Evolutionary conservation across 2,329 filamentous ascomycete genomes (phyloP).

Genomic region (Cladophialophora psammophila): DNA sequence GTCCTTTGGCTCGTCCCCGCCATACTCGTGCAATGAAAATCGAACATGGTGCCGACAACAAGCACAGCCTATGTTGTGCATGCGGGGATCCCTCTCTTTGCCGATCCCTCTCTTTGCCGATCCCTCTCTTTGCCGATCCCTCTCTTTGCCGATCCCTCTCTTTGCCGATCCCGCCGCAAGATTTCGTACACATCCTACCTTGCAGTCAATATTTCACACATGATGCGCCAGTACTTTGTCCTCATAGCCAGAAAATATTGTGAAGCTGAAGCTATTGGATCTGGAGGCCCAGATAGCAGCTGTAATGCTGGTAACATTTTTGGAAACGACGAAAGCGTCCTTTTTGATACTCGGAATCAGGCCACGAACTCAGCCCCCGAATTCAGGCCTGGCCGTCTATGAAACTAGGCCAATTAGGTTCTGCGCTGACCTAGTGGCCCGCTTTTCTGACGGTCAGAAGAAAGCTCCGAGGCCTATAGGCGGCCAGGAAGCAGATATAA

Average conservation of each 20-base stretch:
- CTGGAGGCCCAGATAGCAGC: background rate
- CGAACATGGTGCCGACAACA: background rate
- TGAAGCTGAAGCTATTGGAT: background rate
- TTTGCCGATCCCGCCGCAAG: constrained; percentile 1
- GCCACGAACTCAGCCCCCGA: background rate
- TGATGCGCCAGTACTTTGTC: background rate
- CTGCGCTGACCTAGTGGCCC: background rate
- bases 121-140: constrained; percentile 1
- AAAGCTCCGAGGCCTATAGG: background rate
- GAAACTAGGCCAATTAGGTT: background rate
- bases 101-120: constrained; percentile 7
- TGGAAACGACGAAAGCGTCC: background rate
- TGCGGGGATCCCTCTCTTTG: constrained; percentile 5
- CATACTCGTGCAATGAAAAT: background rate
- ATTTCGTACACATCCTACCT: background rate
- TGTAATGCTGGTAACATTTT: background rate
- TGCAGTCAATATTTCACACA: background rate
- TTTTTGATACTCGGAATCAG: background rate
- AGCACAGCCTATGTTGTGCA: background rate
- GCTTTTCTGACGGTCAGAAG: constrained; percentile 26
- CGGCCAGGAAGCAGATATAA: background rate
- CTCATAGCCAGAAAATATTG: background rate
- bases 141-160: constrained; percentile 3
- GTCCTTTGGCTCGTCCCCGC: background rate
- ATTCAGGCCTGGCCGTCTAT: background rate